A percentile compares a stretch with the other conserved stretches of the same genome.
Conservation (phyloP, 495 filamentous ascomycete species). For the Usnea hakonensis region DNA sequence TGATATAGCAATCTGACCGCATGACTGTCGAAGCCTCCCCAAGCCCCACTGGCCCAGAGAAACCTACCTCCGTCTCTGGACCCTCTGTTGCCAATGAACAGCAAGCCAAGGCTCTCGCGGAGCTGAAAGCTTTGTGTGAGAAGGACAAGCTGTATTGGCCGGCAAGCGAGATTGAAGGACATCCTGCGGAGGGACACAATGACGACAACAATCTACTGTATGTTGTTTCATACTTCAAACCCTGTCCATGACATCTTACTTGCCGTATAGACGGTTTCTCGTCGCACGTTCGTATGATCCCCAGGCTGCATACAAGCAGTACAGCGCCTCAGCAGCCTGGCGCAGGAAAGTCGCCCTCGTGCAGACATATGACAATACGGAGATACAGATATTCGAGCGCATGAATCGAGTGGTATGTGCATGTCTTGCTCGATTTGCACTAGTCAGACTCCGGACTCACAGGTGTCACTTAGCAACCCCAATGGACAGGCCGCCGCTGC, state of each 20-base stretch:
- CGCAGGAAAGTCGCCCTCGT: conserved; percentile 64
- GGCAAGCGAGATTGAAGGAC: background rate
- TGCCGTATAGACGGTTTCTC: background rate
- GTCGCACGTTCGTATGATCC: background rate
- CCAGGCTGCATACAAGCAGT: conserved; percentile 58
- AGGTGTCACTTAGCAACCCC: background rate
- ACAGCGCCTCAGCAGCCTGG: conserved; percentile 80
- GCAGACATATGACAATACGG: conserved; percentile 62
- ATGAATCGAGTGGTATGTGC: background rate
- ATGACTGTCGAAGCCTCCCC: background rate
- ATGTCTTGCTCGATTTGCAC: background rate
- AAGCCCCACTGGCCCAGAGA: background rate
- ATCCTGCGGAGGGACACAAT: background rate
- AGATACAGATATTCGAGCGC: conserved; percentile 56
- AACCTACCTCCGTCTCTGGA: background rate
- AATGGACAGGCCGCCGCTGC: conserved; percentile 56
- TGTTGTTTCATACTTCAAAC: background rate
- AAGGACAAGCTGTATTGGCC: background rate
- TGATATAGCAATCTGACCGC: background rate
- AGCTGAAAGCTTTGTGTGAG: background rate
- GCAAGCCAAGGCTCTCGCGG: background rate
- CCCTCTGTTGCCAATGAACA: background rate
- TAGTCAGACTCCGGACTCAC: background rate
- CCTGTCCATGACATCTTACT: background rate
- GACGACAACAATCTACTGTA: background rate